Evolutionary conservation across 768 basidiomycete genomes (phyloP).

Genomic region (Tulasnella sp.): DNA sequence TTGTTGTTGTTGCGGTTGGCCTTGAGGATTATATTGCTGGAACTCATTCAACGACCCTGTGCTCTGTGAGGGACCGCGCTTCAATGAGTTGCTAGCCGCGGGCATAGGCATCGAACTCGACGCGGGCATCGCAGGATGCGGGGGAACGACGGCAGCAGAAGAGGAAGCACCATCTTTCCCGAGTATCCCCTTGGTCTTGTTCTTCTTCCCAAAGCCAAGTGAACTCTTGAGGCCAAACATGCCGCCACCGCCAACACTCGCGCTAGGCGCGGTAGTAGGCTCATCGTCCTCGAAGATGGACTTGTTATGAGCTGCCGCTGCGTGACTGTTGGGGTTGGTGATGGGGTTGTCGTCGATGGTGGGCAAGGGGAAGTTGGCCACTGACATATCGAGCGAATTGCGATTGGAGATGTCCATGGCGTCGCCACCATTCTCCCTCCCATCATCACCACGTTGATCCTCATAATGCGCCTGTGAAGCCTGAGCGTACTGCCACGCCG

Average conservation of each 20-base stretch:
- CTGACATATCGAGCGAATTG: too few relatives aligned
- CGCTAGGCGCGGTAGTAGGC: too few relatives aligned
- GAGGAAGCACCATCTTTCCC: conserved; percentile 37
- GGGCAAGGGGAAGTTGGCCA: not conserved
- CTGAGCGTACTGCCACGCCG: conserved; percentile 5
- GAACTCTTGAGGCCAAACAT: conserved; percentile 41
- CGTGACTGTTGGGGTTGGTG: conserved; percentile 18
- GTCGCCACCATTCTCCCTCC: too few relatives aligned
- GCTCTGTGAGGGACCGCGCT: conserved; percentile 29
- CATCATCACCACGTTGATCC: not conserved
- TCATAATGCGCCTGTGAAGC: conserved; percentile 1
- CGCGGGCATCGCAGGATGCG: conserved; percentile 54
- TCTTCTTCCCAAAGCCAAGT: conserved; percentile 41
- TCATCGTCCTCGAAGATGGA: too few relatives aligned
- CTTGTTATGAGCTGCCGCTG: too few relatives aligned
- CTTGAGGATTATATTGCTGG: conserved; percentile 7
- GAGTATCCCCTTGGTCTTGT: conserved; percentile 60
- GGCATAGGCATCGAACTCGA: conserved; percentile 43
- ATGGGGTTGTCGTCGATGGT: not conserved
- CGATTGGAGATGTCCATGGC: not conserved
- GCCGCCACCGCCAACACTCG: too few relatives aligned
- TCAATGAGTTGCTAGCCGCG: conserved; percentile 62
- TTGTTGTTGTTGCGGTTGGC: not conserved
- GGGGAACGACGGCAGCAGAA: conserved; percentile 41
- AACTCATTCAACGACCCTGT: conserved; percentile 13